Conservation (phyloP, 192 early-diverging fungal genomes). For the Phlyctochytrium arcticum region DNA sequence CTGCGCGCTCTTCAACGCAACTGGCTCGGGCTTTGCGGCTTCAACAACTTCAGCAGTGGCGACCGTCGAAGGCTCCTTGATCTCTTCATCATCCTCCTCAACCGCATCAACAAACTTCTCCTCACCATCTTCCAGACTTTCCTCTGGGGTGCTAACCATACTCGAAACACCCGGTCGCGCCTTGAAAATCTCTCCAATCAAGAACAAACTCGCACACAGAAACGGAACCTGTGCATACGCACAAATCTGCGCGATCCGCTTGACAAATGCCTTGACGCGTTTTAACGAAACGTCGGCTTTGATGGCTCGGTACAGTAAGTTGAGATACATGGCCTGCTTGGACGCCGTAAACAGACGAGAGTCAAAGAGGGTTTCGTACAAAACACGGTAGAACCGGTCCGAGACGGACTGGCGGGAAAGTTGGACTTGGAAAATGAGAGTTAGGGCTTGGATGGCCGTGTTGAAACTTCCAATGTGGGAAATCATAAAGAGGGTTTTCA, state of each 20-base stretch:
- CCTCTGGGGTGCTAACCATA: conserved; percentile 67
- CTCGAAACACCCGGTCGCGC: conserved; percentile 52
- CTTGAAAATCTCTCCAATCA: conserved; percentile 68
- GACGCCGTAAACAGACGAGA: conserved; percentile 68
- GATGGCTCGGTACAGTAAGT: conserved; percentile 82
- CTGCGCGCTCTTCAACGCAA: conserved; percentile 1
- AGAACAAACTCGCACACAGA: conserved; percentile 79
- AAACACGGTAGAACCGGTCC: conserved; percentile 87
- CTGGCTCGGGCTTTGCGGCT: conserved; percentile 7
- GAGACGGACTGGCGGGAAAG: conserved; percentile 46
- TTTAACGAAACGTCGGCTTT: conserved; percentile 63
- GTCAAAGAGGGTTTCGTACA: conserved; percentile 88
- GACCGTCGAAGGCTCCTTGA: not conserved
- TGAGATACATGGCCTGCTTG: conserved; percentile 92
- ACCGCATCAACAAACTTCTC: conserved; percentile 62
- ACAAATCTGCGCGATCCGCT: conserved; percentile 77
- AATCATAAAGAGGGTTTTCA: conserved; percentile 88
- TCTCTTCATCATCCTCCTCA: conserved; percentile 36
- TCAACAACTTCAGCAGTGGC: conserved; percentile 18
- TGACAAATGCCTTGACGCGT: conserved; percentile 81
- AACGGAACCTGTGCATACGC: conserved; percentile 69
- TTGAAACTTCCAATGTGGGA: conserved; percentile 87
- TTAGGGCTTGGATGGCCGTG: conserved; percentile 88
- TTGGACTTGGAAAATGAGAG: conserved; percentile 79
- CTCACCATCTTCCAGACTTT: conserved; percentile 68